Evolutionary conservation across 1,139 yeast genomes (phyloP).

Genomic region (Kodamaea suecica): DNA sequence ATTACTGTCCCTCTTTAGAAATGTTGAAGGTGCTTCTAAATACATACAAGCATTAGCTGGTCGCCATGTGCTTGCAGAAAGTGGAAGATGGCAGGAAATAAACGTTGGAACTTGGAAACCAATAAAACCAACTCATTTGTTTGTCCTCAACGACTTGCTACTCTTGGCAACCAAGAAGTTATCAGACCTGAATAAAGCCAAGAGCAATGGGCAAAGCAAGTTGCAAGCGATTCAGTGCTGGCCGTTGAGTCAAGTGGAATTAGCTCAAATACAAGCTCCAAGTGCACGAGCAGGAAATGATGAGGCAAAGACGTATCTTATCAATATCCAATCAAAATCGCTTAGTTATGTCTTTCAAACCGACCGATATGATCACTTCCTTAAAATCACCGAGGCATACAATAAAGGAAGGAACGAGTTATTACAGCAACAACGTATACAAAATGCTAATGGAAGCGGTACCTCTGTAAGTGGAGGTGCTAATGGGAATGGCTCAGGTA

Average conservation of each 20-base stretch:
- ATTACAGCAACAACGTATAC: constrained; percentile 45
- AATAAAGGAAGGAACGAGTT: constrained; percentile 65
- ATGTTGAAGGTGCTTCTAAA: constrained; percentile 89
- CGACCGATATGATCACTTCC: constrained; percentile 57
- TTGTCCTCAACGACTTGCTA: constrained; percentile 73
- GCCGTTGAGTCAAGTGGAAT: constrained; percentile 62
- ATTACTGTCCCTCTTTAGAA: constrained; percentile 66
- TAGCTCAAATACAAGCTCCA: constrained; percentile 37
- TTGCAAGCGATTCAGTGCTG: constrained; percentile 77
- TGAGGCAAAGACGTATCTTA: constrained; percentile 33
- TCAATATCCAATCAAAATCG: constrained; percentile 47
- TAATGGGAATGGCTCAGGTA: constrained; percentile 10
- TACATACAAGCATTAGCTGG: constrained; percentile 74
- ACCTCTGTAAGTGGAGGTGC: constrained; percentile 14
- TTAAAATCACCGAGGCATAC: constrained; percentile 56
- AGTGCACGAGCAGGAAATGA: constrained; percentile 20
- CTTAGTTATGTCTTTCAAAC: constrained; percentile 62
- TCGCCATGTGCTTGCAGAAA: constrained; percentile 75
- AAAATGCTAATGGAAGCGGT: constrained; percentile 26
- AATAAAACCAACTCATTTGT: constrained; percentile 70
- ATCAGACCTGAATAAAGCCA: constrained; percentile 16
- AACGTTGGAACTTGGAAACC: constrained; percentile 87
- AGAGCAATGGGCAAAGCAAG: constrained; percentile 9
- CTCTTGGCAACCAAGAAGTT: constrained; percentile 68
- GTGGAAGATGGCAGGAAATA: constrained; percentile 84